A percentile compares a stretch with the other conserved stretches of the same genome.
Conservation (phyloP, 2,329 filamentous ascomycete species). For the Botrytis paeoniae region DNA sequence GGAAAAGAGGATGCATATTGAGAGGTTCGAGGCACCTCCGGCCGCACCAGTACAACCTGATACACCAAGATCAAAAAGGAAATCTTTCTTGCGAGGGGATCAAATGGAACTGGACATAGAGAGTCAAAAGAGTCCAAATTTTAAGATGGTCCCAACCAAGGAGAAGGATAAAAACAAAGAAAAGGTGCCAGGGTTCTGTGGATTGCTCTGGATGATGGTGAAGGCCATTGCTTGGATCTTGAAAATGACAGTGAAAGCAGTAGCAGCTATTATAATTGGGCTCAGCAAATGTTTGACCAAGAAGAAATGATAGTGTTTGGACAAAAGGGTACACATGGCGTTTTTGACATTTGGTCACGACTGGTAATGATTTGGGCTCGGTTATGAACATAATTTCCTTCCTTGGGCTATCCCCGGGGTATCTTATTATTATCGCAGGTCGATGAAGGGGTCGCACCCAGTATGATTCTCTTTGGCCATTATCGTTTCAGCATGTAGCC, state of each 20-base stretch:
- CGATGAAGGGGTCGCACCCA: slow-evolving; percentile 14
- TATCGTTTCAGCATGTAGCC: slow-evolving; percentile 27
- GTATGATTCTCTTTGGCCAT: slow-evolving; percentile 16
- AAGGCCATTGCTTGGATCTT: slow-evolving; percentile 58
- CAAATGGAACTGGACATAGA: slow-evolving; percentile 62
- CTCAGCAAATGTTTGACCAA: slow-evolving; percentile 50
- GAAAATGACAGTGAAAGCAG: slow-evolving; percentile 53
- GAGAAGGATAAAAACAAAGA: slow-evolving; percentile 41
- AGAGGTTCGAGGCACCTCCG: slow-evolving; percentile 60
- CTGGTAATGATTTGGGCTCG: slow-evolving; percentile 10
- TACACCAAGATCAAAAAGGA: slow-evolving; percentile 27
- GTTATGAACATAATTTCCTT: slow-evolving; percentile 13
- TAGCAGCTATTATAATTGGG: slow-evolving; percentile 49
- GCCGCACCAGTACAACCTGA: slow-evolving; percentile 32
- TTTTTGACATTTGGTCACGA: slow-evolving; percentile 19
- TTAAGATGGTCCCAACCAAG: slow-evolving; percentile 42
- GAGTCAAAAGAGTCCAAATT: slow-evolving; percentile 48
- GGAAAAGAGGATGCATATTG: slow-evolving; percentile 49
- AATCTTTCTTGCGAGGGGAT: slow-evolving; percentile 45
- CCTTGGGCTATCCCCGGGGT: slow-evolving; percentile 10
- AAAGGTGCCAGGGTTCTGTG: slow-evolving; percentile 50
- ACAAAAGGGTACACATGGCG: slow-evolving; percentile 27
- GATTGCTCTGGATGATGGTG: slow-evolving; percentile 51
- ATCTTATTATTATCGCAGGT: slow-evolving; percentile 21
- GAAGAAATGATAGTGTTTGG: slow-evolving; percentile 38